phyloP scores from a whole-genome alignment of 2,329 filamentous ascomycete genomes.

The Alternaria metachromatica region DNA sequence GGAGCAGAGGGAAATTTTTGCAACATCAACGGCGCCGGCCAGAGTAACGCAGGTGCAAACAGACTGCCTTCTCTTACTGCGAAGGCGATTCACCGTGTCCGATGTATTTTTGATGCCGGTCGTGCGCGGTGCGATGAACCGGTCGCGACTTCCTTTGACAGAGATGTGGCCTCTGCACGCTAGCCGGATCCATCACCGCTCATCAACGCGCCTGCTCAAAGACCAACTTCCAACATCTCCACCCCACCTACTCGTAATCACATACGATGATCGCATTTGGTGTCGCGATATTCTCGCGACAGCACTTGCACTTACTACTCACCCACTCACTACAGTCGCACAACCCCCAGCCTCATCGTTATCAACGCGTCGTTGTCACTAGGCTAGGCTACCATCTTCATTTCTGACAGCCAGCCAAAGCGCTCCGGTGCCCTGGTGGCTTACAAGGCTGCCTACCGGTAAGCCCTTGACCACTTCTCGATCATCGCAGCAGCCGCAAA shows the following conservation, averaged over 20 bases:
- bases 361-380: constrained; percentile 9
- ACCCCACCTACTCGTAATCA: neutral
- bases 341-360: neutral
- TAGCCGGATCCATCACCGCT: constrained; percentile 31
- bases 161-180: constrained; percentile 26
- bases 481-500: constrained; percentile 12
- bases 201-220: constrained; percentile 16
- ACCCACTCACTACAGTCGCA: neutral
- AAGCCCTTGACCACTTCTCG: constrained; percentile 13
- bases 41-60: neutral
- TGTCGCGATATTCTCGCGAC: neutral
- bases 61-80: neutral
- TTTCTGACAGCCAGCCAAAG: constrained; percentile 25
- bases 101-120: neutral
- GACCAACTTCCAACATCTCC: constrained; percentile 9
- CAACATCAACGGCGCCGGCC: constrained; percentile 30
- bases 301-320: neutral
- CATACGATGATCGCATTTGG: constrained; percentile 1
- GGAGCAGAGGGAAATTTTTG: constrained; percentile 37
- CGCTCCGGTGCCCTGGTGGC: constrained; percentile 18
- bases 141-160: constrained; percentile 24
- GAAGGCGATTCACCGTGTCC: neutral
- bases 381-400: constrained; percentile 24
- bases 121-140: constrained; percentile 7
- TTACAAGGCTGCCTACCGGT: constrained; percentile 22